These are phyloP conservation scores for Sporormia fimetaria DNA, from an alignment of 495 filamentous ascomycete species.

Conservation along the genomic window DNA sequence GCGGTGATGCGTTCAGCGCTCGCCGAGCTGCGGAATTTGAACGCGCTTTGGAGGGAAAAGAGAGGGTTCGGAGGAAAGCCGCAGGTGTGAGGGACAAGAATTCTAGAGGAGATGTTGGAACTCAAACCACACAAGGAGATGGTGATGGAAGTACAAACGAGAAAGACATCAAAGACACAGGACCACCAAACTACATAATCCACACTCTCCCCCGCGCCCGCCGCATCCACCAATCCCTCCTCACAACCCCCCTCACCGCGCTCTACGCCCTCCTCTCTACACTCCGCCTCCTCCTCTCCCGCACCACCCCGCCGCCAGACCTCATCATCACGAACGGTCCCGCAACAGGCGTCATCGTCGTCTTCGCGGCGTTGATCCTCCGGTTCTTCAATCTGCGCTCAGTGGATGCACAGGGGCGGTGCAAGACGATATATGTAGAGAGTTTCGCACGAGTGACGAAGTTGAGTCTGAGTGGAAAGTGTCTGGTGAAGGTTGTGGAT, in stretches of 20 bases:
- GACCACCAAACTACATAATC: conserved; percentile 38
- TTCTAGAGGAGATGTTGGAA: not conserved
- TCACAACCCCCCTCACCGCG: conserved; percentile 52
- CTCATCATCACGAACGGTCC: conserved; percentile 83
- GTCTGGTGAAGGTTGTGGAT: conserved; percentile 56
- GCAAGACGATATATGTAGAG: conserved; percentile 76
- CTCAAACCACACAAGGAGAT: not conserved
- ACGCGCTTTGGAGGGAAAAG: conserved; percentile 19
- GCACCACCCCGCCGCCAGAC: conserved; percentile 42
- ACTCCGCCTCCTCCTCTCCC: conserved; percentile 32
- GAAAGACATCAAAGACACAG: not conserved
- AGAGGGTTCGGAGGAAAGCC: conserved; percentile 1
- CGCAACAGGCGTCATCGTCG: conserved; percentile 69
- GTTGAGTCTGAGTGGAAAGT: conserved; percentile 67
- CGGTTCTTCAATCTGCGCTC: conserved; percentile 46
- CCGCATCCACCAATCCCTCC: conserved; percentile 62
- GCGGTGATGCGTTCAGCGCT: conserved; percentile 64
- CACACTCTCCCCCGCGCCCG: conserved; percentile 59
- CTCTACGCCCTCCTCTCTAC: conserved; percentile 45
- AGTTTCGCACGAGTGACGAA: conserved; percentile 74
- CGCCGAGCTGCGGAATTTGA: conserved; percentile 58
- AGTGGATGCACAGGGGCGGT: conserved; percentile 34
- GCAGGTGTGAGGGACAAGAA: conserved; percentile 1
- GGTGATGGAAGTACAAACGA: not conserved
- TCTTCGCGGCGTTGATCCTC: conserved; percentile 54